Conservation (phyloP, 768 basidiomycete species). For the Xanthoconium purpureum region DNA sequence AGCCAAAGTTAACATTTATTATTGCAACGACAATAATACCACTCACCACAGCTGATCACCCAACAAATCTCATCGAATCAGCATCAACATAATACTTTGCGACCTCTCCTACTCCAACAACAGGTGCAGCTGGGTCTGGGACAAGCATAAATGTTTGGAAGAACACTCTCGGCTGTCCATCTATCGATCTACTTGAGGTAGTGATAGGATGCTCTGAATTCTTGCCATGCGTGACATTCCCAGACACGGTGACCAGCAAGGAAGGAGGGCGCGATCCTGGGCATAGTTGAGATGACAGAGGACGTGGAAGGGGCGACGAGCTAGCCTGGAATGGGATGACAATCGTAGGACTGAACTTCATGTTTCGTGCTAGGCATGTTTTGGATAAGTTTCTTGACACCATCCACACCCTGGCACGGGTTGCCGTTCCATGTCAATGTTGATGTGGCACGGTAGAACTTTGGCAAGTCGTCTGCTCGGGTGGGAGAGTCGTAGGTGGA, state of each 20-base stretch:
- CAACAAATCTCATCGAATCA: constrained; percentile 80
- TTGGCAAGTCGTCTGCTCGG: constrained; percentile 72
- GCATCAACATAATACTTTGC: constrained; percentile 81
- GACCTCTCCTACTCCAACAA: constrained; percentile 65
- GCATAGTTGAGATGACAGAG: constrained; percentile 10
- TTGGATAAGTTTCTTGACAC: constrained; percentile 60
- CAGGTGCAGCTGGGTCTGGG: constrained; percentile 65
- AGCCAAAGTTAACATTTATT: background rate
- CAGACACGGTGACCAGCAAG: constrained; percentile 75
- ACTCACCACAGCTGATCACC: constrained; percentile 37
- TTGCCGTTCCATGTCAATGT: constrained; percentile 85
- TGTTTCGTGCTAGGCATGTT: constrained; percentile 80
- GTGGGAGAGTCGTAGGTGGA: constrained; percentile 75
- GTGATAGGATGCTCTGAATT: constrained; percentile 57
- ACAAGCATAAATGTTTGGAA: constrained; percentile 85
- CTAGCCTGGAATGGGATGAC: constrained; percentile 83
- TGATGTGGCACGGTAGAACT: constrained; percentile 76
- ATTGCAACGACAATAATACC: background rate
- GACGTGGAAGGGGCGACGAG: constrained; percentile 5
- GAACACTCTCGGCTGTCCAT: constrained; percentile 81
- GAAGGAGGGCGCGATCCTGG: constrained; percentile 76
- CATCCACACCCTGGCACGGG: constrained; percentile 69
- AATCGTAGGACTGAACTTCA: constrained; percentile 85
- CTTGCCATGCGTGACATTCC: constrained; percentile 70
- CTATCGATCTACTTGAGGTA: constrained; percentile 48